Conservation (phyloP, 768 basidiomycete genomes). For the Fomitopsis serialis region DNA sequence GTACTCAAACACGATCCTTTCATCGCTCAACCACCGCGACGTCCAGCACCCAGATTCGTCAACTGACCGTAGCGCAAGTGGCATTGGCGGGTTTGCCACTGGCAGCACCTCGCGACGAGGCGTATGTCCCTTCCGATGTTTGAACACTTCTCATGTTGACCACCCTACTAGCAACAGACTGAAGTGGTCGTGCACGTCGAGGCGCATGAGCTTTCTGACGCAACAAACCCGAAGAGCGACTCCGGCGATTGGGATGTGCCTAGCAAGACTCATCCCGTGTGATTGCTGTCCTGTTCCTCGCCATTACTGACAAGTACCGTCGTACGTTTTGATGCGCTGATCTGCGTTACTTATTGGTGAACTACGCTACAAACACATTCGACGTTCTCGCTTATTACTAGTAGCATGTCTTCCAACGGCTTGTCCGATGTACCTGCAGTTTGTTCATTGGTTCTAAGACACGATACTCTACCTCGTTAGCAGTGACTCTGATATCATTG, state of each 20-base stretch:
- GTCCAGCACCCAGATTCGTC: not conserved
- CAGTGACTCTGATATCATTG: too few relatives aligned
- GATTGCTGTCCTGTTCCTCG: too few relatives aligned
- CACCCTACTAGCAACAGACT: not conserved
- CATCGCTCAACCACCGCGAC: slow-evolving; percentile 1
- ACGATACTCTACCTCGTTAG: too few relatives aligned
- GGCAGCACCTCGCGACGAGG: not conserved
- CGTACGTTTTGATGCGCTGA: too few relatives aligned
- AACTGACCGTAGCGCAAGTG: not conserved
- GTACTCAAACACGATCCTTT: not conserved
- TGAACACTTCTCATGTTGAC: not conserved
- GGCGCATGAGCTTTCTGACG: not conserved
- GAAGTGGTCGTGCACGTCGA: slow-evolving; percentile 1
- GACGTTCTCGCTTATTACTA: too few relatives aligned
- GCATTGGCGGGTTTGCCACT: not conserved
- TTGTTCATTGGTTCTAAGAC: too few relatives aligned
- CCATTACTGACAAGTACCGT: too few relatives aligned
- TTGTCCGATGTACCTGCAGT: too few relatives aligned
- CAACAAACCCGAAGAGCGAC: not conserved
- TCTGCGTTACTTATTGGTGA: too few relatives aligned
- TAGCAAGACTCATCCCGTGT: not conserved
- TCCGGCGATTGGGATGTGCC: not conserved
- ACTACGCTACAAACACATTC: too few relatives aligned
- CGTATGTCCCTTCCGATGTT: not conserved
- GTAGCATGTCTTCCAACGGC: too few relatives aligned